Evolutionary conservation across 768 basidiomycete species (phyloP).

Genomic region (Lenzites betulinus): DNA sequence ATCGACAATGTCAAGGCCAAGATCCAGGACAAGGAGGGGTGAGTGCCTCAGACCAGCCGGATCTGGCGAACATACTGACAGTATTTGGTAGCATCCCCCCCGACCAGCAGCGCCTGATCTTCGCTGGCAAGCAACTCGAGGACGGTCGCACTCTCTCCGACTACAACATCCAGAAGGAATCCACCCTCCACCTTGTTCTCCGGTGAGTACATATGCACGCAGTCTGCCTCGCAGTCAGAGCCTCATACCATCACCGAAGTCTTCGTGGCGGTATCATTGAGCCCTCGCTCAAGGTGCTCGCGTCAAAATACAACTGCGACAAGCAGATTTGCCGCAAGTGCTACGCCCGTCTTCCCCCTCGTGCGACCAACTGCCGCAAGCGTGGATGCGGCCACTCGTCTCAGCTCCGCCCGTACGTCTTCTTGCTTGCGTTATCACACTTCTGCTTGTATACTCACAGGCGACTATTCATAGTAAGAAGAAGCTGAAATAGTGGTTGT

Average conservation of each 20-base stretch:
- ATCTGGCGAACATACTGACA: not conserved
- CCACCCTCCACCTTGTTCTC: slow-evolving; percentile 95
- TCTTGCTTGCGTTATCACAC: not conserved
- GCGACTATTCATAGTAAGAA: slow-evolving; percentile 65
- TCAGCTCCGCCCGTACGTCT: slow-evolving; percentile 86
- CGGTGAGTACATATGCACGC: slow-evolving; percentile 53
- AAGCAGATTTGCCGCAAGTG: slow-evolving; percentile 99
- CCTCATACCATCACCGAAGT: slow-evolving; percentile 41
- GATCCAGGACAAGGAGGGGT: slow-evolving; percentile 81
- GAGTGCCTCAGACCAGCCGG: slow-evolving; percentile 15
- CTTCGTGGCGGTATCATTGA: slow-evolving; percentile 99
- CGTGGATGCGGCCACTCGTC: slow-evolving; percentile 88
- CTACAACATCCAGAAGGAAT: slow-evolving; percentile 99
- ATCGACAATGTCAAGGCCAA: slow-evolving; percentile 94
- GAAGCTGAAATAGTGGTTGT: slow-evolving; percentile 82
- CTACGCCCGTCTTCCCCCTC: slow-evolving; percentile 98
- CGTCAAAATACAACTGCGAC: slow-evolving; percentile 98
- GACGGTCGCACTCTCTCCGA: slow-evolving; percentile 95
- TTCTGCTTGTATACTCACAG: not conserved
- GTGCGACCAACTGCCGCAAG: slow-evolving; percentile 99
- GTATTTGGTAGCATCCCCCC: slow-evolving; percentile 73
- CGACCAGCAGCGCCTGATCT: slow-evolving; percentile 93
- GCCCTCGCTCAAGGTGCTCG: slow-evolving; percentile 96
- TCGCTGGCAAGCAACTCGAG: slow-evolving; percentile 98
- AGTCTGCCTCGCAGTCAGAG: not conserved